Base-by-base conservation (phyloP, 768 basidiomycete genomes). In the Pulveroboletus sp. region DNA sequence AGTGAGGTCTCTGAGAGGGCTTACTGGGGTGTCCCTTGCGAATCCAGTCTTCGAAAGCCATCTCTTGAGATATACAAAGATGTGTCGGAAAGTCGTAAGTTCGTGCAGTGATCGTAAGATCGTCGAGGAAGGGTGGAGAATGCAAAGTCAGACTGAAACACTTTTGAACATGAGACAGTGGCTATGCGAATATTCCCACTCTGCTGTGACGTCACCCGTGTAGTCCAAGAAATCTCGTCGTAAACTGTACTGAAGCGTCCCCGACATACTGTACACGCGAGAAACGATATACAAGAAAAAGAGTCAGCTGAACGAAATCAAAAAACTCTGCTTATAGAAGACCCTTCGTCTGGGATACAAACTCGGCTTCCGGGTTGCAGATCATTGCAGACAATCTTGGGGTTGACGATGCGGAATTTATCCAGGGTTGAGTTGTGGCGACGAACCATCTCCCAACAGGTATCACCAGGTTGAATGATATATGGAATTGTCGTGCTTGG, bases 391-490 rank as follows among this genome's bases (percentile, higher is more conserved):
- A 76, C 62, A 35, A 85, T 59, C 48, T 73, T 72, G 13, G 73
- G 69, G 55, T 86, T 86, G 29, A 77, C 66, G 40, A 73, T 70
- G 53, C 69, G 72, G 20, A 87, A 66, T 47, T 74, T 70, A 19
- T 83, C 81, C 49, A 83, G 46, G 13, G 72, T 69, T 49, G 75
- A 77, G 8, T 76, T 77, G 47, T 78, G 65, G 14, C 69, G 61
- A 39, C 69, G 70, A 23, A 79, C 71, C 20, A 87, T 73, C 12
- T 78, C 78, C 83, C 84, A 87, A 59, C 85, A 87, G 9, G 75
- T 76, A 52, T 86, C 82, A 13, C 82, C 83, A 4, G 78, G 74
- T 51, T 78, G 69, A 11, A 84, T 69, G 56, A 72, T 68, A 47
- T 84, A 79, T 0, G 71, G 58, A 23, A 57, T 67, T 1, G 64